Base-by-base conservation (phyloP, 1,139 yeast genomes). In the Ogataea hybrid region DNA sequence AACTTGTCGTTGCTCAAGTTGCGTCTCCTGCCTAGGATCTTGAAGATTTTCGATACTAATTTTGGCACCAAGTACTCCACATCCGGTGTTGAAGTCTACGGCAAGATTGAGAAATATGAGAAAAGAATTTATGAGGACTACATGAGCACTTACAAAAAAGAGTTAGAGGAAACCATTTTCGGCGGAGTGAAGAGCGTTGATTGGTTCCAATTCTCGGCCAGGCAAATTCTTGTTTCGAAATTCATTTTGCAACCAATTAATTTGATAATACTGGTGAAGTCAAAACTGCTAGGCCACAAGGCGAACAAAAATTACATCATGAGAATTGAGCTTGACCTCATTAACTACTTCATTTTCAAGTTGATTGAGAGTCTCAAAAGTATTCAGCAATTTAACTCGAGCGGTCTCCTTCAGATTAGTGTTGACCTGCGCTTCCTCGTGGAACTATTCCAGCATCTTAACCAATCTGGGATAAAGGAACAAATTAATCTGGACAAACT, bases 51-150 rank as follows among this genome's bases (percentile, higher is more conserved):
- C 53, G 82, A 79, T 49, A 56, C 63, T 5, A 64, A 65, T 3
- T 78, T 81, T 51, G 71, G 69, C 29, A 62, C 72, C 22, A 64
- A 65, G 11, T 50, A 74, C 16, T 62, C 65, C 9, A 61, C 63
- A 2, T 66, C 69, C 28, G 65, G 69, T 12, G 52, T 70, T 25
- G 69, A 71, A 23, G 57, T 79, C 6, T 70, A 68, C 45, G 56
- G 64, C 14, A 62, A 71, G 6, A 54, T 80, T 39, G 73, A 71
- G 18, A 70, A 70, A 41, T 67, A 77, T 60, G 81, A 79, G 44
- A 59, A 64, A 11, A 73, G 74, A 2, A 67, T 83, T 5, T 80
- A 81, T 53, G 76, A 73, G n/a, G 70, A 75, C 64, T 83, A 31
- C 75, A 78, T 60, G 76, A 73, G 29, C 62, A 73, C 34, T 75